Percentiles rank a stretch among this genome's conserved stretches.
These are phyloP conservation scores for Alectoria sarmentosa DNA, from an alignment of 495 filamentous ascomycete genomes.

Conservation along the genomic window DNA sequence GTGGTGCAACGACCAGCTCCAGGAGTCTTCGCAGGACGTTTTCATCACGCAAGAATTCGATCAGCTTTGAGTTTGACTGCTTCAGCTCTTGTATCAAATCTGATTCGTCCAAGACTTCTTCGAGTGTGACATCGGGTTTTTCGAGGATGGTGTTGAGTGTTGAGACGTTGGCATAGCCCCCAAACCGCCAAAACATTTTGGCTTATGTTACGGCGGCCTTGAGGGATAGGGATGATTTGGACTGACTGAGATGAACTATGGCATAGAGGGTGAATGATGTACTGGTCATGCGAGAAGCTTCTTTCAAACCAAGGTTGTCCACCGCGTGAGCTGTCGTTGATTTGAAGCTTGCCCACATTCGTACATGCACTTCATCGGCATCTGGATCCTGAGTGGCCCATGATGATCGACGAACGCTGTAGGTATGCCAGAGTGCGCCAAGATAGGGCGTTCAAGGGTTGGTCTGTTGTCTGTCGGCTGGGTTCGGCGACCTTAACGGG, in stretches of 20 bases:
- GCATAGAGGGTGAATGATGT: not conserved
- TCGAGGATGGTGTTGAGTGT: conserved; percentile 94
- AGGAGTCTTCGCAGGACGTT: conserved; percentile 80
- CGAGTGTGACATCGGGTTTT: conserved; percentile 86
- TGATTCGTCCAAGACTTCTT: conserved; percentile 92
- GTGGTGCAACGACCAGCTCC: conserved; percentile 81
- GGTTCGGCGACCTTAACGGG: conserved; percentile 27
- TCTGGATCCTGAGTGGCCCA: not conserved
- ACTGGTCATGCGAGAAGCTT: conserved; percentile 10
- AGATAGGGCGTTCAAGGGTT: not conserved
- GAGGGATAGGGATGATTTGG: conserved; percentile 30
- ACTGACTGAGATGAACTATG: not conserved
- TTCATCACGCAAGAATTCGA: conserved; percentile 88
- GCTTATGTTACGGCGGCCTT: conserved; percentile 31
- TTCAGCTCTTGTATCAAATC: conserved; percentile 97
- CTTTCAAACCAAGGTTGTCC: not conserved
- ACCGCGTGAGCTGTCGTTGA: conserved; percentile 1
- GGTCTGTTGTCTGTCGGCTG: conserved; percentile 10
- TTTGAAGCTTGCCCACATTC: conserved; percentile 10
- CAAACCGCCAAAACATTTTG: conserved; percentile 98
- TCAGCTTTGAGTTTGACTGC: conserved; percentile 94
- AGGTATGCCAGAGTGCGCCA: not conserved
- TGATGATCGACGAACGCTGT: not conserved
- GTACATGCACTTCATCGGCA: conserved; percentile 5
- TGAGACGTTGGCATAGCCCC: conserved; percentile 95